Conservation (phyloP, 208 protist genomes). For the Crithidia acanthocephali region DNA sequence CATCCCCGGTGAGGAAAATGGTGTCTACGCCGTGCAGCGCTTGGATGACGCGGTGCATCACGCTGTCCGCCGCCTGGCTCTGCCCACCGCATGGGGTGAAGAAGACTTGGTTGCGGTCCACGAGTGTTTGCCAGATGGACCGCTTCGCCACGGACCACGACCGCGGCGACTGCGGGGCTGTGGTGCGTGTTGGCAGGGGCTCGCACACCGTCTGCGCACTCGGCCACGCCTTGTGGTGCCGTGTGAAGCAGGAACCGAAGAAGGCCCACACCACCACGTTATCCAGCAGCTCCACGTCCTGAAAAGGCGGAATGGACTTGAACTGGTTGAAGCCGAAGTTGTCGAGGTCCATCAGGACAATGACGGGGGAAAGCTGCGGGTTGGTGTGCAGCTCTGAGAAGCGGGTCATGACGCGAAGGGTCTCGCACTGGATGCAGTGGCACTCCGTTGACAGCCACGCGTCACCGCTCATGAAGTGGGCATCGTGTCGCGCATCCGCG, state of each 20-base stretch:
- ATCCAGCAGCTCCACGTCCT: slow-evolving; percentile 39
- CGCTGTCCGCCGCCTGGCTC: slow-evolving; percentile 70
- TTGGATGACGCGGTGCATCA: slow-evolving; percentile 64
- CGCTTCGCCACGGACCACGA: not conserved
- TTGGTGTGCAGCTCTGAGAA: slow-evolving; percentile 25
- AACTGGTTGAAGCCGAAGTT: slow-evolving; percentile 93
- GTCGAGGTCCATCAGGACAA: slow-evolving; percentile 87
- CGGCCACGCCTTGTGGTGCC: slow-evolving; percentile 69
- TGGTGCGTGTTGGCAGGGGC: slow-evolving; percentile 9
- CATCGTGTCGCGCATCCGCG: slow-evolving; percentile 36
- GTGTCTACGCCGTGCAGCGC: slow-evolving; percentile 50
- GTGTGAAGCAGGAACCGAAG: slow-evolving; percentile 89
- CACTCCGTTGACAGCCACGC: slow-evolving; percentile 73
- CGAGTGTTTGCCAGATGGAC: slow-evolving; percentile 28
- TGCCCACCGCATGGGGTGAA: slow-evolving; percentile 85
- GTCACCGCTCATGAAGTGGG: slow-evolving; percentile 75
- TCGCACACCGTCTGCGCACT: slow-evolving; percentile 57
- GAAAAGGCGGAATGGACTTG: slow-evolving; percentile 55
- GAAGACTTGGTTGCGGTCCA: slow-evolving; percentile 14
- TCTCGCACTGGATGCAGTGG: slow-evolving; percentile 80
- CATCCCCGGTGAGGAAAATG: slow-evolving; percentile 64
- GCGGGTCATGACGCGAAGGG: slow-evolving; percentile 49
- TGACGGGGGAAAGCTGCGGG: slow-evolving; percentile 24
- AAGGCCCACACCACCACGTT: slow-evolving; percentile 84
- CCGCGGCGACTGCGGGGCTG: not conserved